Base-by-base conservation (phyloP, 805 yeast species). In the Priceomyces medius region DNA sequence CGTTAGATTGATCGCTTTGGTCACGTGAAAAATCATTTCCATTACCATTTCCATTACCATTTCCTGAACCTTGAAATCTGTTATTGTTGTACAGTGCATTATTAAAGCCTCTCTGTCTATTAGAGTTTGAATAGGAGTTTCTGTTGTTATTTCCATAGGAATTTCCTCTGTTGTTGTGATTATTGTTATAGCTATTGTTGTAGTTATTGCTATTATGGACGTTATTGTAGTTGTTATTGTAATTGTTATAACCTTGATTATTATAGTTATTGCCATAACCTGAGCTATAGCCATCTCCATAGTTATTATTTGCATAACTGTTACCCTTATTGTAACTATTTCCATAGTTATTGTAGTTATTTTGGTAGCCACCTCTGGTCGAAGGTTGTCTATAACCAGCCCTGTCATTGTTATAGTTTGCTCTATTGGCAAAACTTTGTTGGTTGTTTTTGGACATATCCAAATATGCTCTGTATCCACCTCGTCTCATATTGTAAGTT, bases 381-480 rank as follows among this genome's bases (percentile, higher is more conserved):
- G 40, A 31, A 24, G 41, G 31, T 18, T 46, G 37, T 21, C 38
- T 18, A 16, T 42, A 44, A 19, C 39, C 41, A 26, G 14, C 29
- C 5, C 29, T 8, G 26, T 28, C 38, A 42, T 14, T 8, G 26
- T 28, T 41, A 42, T 14, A 29, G 19, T 19, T 42, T n/a, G 19
- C 9, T 21, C 26, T 40, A 33, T 16, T 45, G 45, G 42, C 42
- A 12, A 39, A 31, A 9, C 41, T 33, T 4, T 51, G 45, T 7
- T 51, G 44, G 14, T 40, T 48, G 34, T 53, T 52, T 19, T 54
- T 48, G 38, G 59, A 44, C 37, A 53, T 31, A 16, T 56, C 58
- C 20, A 55, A 31, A 40, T 57, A 50, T 1, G 70, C 43, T 29
- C 74, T 49, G 47, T 64, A 69, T 0, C 75, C 75, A 7, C 75